phyloP scores from a whole-genome alignment of 805 yeast genomes.

The Kodamaea nitidulidarum region DNA sequence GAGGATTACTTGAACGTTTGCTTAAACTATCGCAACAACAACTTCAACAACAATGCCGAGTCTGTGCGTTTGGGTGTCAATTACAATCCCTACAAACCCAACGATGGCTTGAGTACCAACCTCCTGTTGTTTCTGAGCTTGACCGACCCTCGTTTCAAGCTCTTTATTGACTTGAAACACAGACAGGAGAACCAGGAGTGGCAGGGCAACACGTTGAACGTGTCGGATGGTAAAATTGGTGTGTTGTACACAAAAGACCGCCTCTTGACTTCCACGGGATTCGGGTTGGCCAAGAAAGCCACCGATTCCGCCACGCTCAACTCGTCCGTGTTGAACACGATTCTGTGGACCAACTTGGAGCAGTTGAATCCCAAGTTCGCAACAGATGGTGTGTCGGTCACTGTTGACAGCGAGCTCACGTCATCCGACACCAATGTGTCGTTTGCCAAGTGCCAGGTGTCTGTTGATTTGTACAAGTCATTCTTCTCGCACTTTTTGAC shows the following conservation, averaged over 20 bases:
- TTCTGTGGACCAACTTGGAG: conserved; percentile 20
- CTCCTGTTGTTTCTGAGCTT: conserved; percentile 40
- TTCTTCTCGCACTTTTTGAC: conserved; percentile 45
- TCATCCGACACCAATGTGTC: conserved; percentile 20
- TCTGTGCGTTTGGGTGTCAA: conserved; percentile 46
- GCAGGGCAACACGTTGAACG: conserved; percentile 54
- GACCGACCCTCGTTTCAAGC: conserved; percentile 44
- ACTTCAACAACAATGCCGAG: conserved; percentile 49
- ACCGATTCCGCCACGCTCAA: conserved; percentile 18
- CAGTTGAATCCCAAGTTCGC: conserved; percentile 29
- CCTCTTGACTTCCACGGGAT: conserved; percentile 42
- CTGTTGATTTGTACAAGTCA: conserved; percentile 36
- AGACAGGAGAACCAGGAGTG: conserved; percentile 45
- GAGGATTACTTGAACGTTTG: conserved; percentile 36
- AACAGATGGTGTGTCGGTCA: conserved; percentile 54
- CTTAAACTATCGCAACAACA: conserved; percentile 39
- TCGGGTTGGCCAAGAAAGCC: conserved; percentile 53
- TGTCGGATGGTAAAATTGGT: conserved; percentile 51
- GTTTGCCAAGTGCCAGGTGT: conserved; percentile 35
- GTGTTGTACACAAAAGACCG: conserved; percentile 32
- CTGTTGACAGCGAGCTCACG: conserved; percentile 52
- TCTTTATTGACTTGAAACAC: conserved; percentile 30
- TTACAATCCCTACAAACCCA: conserved; percentile 50
- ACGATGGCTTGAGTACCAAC: conserved; percentile 45
- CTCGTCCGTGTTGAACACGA: conserved; percentile 27